A percentile compares a stretch with the other conserved stretches of the same genome.
These are phyloP conservation scores for Jimgerdemannia flammicorona DNA, from an alignment of 192 early-diverging fungal genomes.

Conservation along the genomic window DNA sequence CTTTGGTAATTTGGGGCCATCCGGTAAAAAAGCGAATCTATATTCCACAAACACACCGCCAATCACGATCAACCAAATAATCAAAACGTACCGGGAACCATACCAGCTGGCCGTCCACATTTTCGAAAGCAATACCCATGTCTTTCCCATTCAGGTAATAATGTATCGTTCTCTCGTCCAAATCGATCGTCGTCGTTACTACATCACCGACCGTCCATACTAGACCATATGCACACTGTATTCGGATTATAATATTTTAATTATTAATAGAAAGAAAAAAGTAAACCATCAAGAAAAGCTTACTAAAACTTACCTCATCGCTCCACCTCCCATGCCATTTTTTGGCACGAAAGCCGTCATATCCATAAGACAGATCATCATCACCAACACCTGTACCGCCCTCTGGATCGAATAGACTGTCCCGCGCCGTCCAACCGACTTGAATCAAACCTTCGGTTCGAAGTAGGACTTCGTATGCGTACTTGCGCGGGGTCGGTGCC, in stretches of 20 bases:
- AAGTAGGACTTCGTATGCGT: constrained; percentile 49
- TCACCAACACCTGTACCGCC: constrained; percentile 71
- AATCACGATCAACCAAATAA: not conserved
- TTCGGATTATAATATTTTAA: too few relatives aligned
- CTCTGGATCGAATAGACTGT: constrained; percentile 54
- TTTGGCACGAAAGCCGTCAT: constrained; percentile 54
- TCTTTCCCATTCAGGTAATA: constrained; percentile 53
- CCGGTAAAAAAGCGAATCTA: not conserved
- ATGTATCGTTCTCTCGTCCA: constrained; percentile 45
- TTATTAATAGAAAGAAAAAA: not conserved
- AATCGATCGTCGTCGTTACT: constrained; percentile 50
- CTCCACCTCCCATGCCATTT: constrained; percentile 60
- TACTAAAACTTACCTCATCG: constrained; percentile 22
- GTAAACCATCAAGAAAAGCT: not conserved
- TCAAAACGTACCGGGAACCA: constrained; percentile 37
- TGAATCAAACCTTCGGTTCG: constrained; percentile 59
- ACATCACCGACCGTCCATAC: constrained; percentile 52
- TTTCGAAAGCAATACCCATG: constrained; percentile 60
- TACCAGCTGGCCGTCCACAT: constrained; percentile 18
- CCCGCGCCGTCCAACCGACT: constrained; percentile 55
- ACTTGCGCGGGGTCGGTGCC: not conserved
- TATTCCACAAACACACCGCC: too few relatives aligned
- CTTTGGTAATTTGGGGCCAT: not conserved
- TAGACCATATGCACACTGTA: constrained; percentile 19
- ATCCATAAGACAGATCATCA: constrained; percentile 58